Evolutionary conservation across 2,329 filamentous ascomycete genomes (phyloP).

Genomic region (Neoarthrinium moseri): DNA sequence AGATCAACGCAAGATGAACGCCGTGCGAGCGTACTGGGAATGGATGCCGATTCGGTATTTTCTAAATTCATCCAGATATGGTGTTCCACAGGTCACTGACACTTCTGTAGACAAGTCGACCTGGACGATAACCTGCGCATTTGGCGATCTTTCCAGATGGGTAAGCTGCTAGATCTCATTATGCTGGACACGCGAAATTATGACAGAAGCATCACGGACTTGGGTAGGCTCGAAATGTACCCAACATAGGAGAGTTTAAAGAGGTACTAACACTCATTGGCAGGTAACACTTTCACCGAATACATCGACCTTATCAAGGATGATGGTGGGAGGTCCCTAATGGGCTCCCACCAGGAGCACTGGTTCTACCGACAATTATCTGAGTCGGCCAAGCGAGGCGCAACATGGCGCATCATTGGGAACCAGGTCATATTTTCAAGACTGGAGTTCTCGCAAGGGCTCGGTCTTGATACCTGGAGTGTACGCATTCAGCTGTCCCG

Average conservation of each 20-base stretch:
- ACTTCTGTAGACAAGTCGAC: conserved; percentile 49
- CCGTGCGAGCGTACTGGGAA: conserved; percentile 69
- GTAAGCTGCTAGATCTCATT: conserved; percentile 64
- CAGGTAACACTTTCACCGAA: conserved; percentile 33
- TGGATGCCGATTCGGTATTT: conserved; percentile 56
- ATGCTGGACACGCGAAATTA: conserved; percentile 72
- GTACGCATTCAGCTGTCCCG: conserved; percentile 41
- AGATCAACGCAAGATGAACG: conserved; percentile 72
- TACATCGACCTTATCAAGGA: conserved; percentile 62
- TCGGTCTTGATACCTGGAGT: not conserved
- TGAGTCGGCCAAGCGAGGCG: conserved; percentile 57
- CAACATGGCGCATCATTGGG: conserved; percentile 69
- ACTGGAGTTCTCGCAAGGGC: not conserved
- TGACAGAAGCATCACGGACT: conserved; percentile 60
- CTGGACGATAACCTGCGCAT: conserved; percentile 49
- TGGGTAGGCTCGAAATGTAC: conserved; percentile 18
- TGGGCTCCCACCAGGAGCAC: conserved; percentile 71
- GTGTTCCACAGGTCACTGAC: conserved; percentile 24
- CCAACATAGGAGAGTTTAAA: not conserved
- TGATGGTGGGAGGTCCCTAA: conserved; percentile 65
- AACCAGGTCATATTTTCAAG: conserved; percentile 67
- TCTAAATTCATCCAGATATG: not conserved
- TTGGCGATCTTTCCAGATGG: conserved; percentile 65
- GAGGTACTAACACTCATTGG: not conserved
- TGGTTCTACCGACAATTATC: conserved; percentile 68